These are phyloP conservation scores for Naegleria fowleri DNA, from an alignment of 208 protist genomes.

Conservation along the genomic window DNA sequence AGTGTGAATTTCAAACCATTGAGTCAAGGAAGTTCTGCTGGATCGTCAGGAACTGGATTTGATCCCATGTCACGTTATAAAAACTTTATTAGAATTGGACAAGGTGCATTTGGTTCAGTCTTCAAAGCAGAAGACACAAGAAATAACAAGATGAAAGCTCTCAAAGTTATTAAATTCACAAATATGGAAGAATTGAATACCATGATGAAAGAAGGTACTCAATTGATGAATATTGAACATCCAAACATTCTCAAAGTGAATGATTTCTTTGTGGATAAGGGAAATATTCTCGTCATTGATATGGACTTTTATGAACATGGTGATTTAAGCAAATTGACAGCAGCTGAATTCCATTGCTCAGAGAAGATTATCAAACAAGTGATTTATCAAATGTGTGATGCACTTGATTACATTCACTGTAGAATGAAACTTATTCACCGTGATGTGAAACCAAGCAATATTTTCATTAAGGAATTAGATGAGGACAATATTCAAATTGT, in stretches of 20 bases:
- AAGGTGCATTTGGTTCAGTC: neutral
- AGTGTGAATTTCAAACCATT: neutral
- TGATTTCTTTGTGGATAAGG: neutral
- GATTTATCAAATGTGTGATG: neutral
- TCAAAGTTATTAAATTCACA: neutral
- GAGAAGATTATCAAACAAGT: neutral
- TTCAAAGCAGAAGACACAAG: neutral
- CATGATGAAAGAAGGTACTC: neutral
- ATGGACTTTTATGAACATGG: neutral
- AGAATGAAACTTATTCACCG: constrained; percentile 26
- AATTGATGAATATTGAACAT: neutral
- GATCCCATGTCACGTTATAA: neutral
- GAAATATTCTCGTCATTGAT: neutral
- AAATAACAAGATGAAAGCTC: neutral
- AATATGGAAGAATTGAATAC: neutral
- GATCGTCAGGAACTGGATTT: neutral
- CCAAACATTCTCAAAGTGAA: neutral
- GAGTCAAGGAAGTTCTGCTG: neutral
- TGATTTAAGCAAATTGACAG: neutral
- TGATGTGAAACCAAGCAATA: constrained; percentile 38
- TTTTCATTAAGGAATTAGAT: constrained; percentile 25
- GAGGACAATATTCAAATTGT: neutral
- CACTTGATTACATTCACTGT: neutral
- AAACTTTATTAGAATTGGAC: neutral
- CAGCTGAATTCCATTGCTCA: neutral